Conservation (phyloP, 1,139 yeast species). For the Kodamaea plutei region DNA sequence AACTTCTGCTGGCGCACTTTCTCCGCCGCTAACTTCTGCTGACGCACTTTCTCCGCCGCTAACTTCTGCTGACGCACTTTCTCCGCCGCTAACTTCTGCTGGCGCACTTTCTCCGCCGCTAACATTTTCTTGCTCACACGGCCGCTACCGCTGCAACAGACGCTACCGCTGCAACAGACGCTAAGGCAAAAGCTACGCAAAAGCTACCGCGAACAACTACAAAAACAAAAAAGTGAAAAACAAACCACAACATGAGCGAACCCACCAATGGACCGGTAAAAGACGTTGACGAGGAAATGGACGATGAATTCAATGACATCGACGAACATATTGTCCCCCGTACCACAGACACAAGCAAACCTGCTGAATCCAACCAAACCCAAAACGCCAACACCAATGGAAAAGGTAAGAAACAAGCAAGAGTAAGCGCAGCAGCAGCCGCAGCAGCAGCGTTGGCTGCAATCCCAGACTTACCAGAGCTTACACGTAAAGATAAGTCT, state of each 20-base stretch:
- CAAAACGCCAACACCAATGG: constrained; percentile 1
- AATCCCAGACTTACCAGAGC: constrained; percentile 58
- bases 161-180: too few species aligned
- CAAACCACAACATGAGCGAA: constrained; percentile 1
- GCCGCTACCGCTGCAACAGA: too few species aligned
- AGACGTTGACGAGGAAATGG: constrained; percentile 29
- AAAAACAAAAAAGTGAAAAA: background rate
- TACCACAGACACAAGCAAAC: background rate
- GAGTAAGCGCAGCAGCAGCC: constrained; percentile 7
- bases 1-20: too few species aligned
- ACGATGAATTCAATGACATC: constrained; percentile 16
- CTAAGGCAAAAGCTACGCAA: too few species aligned
- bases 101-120: too few species aligned
- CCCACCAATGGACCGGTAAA: too few species aligned
- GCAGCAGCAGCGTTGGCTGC: constrained; percentile 9
- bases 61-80: too few species aligned
- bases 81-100: too few species aligned
- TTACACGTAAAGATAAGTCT: constrained; percentile 81
- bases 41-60: too few species aligned
- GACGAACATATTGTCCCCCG: constrained; percentile 11
- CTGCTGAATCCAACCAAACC: constrained; percentile 1
- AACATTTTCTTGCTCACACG: too few species aligned
- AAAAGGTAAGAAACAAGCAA: constrained; percentile 1
- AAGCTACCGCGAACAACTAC: too few species aligned
- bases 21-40: too few species aligned